Conservation (phyloP, 2,329 filamentous ascomycete species). For the Apiospora pterosperma region DNA sequence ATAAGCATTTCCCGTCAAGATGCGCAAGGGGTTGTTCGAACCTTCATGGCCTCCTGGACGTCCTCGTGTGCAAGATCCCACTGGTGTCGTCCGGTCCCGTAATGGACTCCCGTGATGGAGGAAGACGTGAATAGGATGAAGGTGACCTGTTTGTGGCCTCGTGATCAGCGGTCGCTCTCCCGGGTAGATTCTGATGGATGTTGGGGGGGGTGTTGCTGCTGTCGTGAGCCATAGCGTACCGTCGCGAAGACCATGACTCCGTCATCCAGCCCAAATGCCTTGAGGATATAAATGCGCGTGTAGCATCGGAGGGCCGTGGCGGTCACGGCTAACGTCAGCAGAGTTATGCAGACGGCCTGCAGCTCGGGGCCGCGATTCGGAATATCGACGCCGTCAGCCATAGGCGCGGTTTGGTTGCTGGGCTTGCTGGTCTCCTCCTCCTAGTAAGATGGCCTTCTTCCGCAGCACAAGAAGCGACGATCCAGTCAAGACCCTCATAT, state of each 20-base stretch:
- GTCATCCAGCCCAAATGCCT: conserved; percentile 9
- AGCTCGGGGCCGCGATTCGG: conserved; percentile 8
- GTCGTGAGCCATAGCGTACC: not conserved
- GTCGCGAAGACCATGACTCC: conserved; percentile 8
- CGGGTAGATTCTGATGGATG: not conserved
- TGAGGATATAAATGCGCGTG: conserved; percentile 8
- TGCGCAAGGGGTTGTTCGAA: not conserved
- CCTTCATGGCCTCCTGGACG: conserved; percentile 9
- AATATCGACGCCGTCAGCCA: not conserved
- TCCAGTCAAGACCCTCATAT: not conserved
- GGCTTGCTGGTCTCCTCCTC: not conserved
- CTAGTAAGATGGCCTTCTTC: not conserved
- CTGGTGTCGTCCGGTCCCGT: conserved; percentile 9
- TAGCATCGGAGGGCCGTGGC: conserved; percentile 1
- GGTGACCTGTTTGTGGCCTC: not conserved
- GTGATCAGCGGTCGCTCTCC: not conserved
- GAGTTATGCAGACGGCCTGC: conserved; percentile 4
- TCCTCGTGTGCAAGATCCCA: not conserved
- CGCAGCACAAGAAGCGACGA: not conserved
- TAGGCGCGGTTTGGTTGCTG: not conserved
- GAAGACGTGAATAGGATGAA: conserved; percentile 8
- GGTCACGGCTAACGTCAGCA: conserved; percentile 6
- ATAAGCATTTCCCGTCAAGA: not conserved
- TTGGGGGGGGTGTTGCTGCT: not conserved
- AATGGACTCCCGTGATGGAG: conserved; percentile 7